phyloP scores from a whole-genome alignment of 116 monocot species.

The Cymodocea nodosa region DNA sequence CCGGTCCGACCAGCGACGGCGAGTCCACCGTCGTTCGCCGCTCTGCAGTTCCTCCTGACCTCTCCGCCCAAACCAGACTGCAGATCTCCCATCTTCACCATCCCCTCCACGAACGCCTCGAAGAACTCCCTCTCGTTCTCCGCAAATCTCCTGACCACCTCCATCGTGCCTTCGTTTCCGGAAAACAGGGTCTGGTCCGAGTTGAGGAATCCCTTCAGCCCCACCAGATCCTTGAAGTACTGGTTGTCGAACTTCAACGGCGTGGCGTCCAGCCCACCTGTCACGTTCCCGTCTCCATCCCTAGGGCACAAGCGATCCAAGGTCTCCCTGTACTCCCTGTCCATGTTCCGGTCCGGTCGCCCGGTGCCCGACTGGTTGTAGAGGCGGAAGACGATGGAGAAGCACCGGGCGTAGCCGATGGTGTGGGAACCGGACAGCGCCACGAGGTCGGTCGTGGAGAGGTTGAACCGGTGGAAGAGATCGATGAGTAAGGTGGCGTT shows the following conservation, averaged over 20 bases:
- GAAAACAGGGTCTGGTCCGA: slow-evolving; percentile 55
- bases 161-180: slow-evolving; percentile 22
- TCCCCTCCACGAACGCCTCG: slow-evolving; percentile 52
- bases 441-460: slow-evolving; percentile 53
- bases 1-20: too few relatives aligned
- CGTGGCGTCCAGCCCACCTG: slow-evolving; percentile 45
- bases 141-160: slow-evolving; percentile 31
- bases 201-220: slow-evolving; percentile 29
- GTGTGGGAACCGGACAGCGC: slow-evolving; percentile 81
- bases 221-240: slow-evolving; percentile 41
- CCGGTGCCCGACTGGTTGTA: slow-evolving; percentile 76
- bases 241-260: slow-evolving; percentile 60
- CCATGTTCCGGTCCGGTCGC: slow-evolving; percentile 47
- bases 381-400: slow-evolving; percentile 67
- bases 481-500: slow-evolving; percentile 44
- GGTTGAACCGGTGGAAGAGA: slow-evolving; percentile 56
- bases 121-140: slow-evolving; percentile 45
- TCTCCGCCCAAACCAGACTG: slow-evolving; percentile 32
- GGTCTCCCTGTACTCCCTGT: slow-evolving; percentile 16
- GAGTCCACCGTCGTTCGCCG: slow-evolving; percentile 6
- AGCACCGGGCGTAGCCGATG: slow-evolving; percentile 73
- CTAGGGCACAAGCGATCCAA: slow-evolving; percentile 40
- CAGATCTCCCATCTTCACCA: slow-evolving; percentile 79
- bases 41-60: slow-evolving; percentile 53
- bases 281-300: slow-evolving; percentile 53